Base-by-base conservation (phyloP, 768 basidiomycete species). In the Boletus insuetus region DNA sequence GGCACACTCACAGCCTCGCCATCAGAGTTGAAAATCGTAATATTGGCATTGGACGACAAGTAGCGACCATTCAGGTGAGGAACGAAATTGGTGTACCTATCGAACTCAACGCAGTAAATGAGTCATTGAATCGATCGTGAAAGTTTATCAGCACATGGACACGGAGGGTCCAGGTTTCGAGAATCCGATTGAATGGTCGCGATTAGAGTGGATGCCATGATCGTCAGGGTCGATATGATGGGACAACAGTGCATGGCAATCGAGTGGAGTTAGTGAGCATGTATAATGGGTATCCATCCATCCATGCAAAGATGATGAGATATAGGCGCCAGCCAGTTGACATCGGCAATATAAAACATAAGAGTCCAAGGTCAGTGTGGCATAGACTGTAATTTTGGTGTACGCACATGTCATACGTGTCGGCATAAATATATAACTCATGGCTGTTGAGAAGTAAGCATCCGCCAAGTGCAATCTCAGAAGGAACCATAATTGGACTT, bases 41-140 rank as follows among this genome's bases (percentile, higher is more conserved):
- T 90, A 72, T 95, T 90, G 52, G 83, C 89, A 63, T 96, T 96
- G 3, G 86, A 90, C 1, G 91, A 84, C 45, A 97, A 73, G 69
- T 93, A 94, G 43, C 85, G 79, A 7, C 88, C 91, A 9, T 81
- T 76, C 69, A 85, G 78, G 44, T 82, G 72, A 3, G 83, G 85
- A 4, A 74, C 83, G 62, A 92, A 88, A 66, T 87, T 87, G 49
- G 76, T 71, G 67, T 87, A 75, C 72, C 82, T 86, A 53, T 48
- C 48, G 26, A 49, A 24, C 48, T 45, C 14, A 52, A 31, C 29
- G 9, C 9, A 35, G 47, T 17, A 12, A n/a, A 44, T 13, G 38
- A 52, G 22, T 31, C 13, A 46, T 47, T n/a, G 24, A 20, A 44
- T 43, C n/a, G 31, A 41, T 45, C 26, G 26, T 24, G 13, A 14